Base-by-base conservation (phyloP, 2,329 filamentous ascomycete species). In the Microsporum ferrugineum region DNA sequence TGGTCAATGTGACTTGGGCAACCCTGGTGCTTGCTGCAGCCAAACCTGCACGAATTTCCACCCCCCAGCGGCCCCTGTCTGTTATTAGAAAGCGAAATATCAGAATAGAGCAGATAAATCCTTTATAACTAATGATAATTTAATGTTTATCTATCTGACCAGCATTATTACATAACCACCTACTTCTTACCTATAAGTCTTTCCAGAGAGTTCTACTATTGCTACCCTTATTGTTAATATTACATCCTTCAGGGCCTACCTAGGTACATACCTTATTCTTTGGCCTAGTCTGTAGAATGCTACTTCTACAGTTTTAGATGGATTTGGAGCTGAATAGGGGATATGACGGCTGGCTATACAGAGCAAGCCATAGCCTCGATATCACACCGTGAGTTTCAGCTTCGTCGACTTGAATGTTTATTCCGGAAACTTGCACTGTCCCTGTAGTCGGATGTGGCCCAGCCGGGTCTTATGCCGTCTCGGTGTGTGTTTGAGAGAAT, bases 361-460 rank as follows among this genome's bases (percentile, higher is more conserved):
- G 43, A 47, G n/a, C 43, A 47, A 47, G 43, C 6, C 7, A 27
- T 43, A 14, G 17, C 39, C 17, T 14, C 39, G 14, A 23, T n/a
- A n/a, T 43, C n/a, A 43, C 39, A 43, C n/a, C 39, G 27, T 2
- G 23, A 47, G 6, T 47, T 12, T 47, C 43, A 47, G 10, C 23
- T 47, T 27, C 43, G 23, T 17, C 10, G 7, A 47, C 10, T n/a
- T 12, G 17, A 47, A 47, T 59, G 57, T 64, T 58, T 51, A 58
- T 72, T 60, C 68, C 71, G 2, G 60, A 65, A 39, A 56, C 64
- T 6, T 70, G 67, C 53, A 71, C 69, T 4, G 76, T 78, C 0
- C 69, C 79, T 1, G 74, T 80, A 5, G 64, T 78, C 1, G 77
- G 77, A 3, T 77, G 75, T 27, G 78, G 78, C 3, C 78, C 78